phyloP scores from a whole-genome alignment of 2,329 filamentous ascomycete species.

The Colletotrichum sp. region DNA sequence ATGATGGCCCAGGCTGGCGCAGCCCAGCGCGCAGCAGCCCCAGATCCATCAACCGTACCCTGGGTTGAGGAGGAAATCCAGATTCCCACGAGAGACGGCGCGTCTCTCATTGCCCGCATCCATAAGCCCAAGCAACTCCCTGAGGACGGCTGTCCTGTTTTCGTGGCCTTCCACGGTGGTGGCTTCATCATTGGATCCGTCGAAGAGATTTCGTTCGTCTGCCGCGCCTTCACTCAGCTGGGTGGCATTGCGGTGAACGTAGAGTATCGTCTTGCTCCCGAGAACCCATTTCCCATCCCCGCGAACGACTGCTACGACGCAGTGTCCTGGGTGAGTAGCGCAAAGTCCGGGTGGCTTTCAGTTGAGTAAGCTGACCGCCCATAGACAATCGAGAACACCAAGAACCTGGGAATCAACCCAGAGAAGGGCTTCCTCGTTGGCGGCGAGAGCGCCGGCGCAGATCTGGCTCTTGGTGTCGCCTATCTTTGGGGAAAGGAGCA shows the following conservation, averaged over 20 bases:
- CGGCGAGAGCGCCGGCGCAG: constrained; percentile 32
- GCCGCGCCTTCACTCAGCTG: constrained; percentile 27
- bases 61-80: constrained; percentile 26
- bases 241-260: constrained; percentile 31
- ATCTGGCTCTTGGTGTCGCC: constrained; percentile 30
- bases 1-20: constrained; percentile 22
- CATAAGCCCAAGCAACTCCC: constrained; percentile 24
- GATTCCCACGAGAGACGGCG: constrained; percentile 26
- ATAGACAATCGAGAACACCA: constrained; percentile 24
- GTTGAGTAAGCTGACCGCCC: neutral
- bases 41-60: constrained; percentile 20
- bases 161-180: constrained; percentile 33
- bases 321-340: constrained; percentile 26
- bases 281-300: constrained; percentile 31
- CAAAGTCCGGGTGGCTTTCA: neutral
- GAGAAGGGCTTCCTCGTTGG: constrained; percentile 28
- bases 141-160: constrained; percentile 23
- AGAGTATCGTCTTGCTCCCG: constrained; percentile 32
- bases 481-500: constrained; percentile 25
- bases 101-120: constrained; percentile 24
- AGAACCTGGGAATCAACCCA: constrained; percentile 27
- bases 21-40: neutral
- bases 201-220: constrained; percentile 27
- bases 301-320: constrained; percentile 32
- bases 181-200: constrained; percentile 31